Conservation (phyloP, 768 basidiomycete genomes). For the Hygrocybe punicea region DNA sequence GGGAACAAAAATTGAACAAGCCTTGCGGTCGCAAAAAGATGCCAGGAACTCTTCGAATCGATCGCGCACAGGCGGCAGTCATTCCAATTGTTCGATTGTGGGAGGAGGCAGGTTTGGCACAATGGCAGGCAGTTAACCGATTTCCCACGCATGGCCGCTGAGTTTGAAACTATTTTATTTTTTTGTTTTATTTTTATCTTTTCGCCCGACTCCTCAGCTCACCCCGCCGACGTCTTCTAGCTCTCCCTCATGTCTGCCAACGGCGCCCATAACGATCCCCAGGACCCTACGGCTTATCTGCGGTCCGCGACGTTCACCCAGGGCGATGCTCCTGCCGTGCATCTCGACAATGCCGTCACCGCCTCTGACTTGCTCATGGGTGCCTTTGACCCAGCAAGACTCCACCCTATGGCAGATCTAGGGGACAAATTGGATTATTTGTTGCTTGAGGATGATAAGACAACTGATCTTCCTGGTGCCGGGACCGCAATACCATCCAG, state of each 20-base stretch:
- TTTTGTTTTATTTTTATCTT: constrained; percentile 1
- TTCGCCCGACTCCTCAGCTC: not conserved
- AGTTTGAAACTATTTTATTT: not conserved
- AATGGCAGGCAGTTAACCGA: not conserved
- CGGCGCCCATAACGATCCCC: constrained; percentile 16
- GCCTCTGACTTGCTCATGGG: constrained; percentile 85
- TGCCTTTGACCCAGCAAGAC: constrained; percentile 84
- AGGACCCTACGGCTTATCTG: constrained; percentile 46
- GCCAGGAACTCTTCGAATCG: constrained; percentile 5
- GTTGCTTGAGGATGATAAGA: constrained; percentile 94
- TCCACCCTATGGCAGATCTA: constrained; percentile 91
- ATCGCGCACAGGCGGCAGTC: not conserved
- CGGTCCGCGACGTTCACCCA: constrained; percentile 49
- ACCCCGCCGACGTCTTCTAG: not conserved
- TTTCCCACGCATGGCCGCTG: not conserved
- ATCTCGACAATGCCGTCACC: constrained; percentile 61
- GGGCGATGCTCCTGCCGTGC: constrained; percentile 34
- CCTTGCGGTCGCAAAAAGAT: not conserved
- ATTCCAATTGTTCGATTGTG: constrained; percentile 7
- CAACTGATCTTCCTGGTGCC: constrained; percentile 83
- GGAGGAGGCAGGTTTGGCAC: constrained; percentile 1
- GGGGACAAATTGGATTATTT: constrained; percentile 95
- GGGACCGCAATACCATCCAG: constrained; percentile 88
- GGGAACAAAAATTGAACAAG: constrained; percentile 10
- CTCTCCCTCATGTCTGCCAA: not conserved